phyloP scores from a whole-genome alignment of 139 green algal genomes.

The Zygnema cylindricum region DNA sequence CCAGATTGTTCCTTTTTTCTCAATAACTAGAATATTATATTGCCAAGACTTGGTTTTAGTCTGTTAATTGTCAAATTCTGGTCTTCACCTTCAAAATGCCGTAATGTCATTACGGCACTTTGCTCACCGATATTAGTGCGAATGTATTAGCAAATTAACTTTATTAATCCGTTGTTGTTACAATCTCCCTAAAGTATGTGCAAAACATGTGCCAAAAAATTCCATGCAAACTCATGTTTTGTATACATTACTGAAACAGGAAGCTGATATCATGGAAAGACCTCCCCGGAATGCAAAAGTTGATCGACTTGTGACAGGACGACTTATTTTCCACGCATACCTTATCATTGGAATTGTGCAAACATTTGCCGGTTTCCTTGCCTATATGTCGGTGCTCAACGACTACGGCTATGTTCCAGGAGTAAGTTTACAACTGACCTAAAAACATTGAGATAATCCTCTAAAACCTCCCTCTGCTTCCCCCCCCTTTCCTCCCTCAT shows the following conservation, averaged over 20 bases:
- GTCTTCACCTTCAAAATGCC: too few relatives aligned
- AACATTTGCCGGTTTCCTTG: conserved; percentile 74
- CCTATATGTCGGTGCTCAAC: conserved; percentile 80
- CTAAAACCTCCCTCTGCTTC: background rate
- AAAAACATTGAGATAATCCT: background rate
- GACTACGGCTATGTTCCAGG: conserved; percentile 80
- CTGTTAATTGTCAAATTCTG: too few relatives aligned
- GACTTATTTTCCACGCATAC: conserved; percentile 80
- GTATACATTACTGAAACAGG: conserved; percentile 51
- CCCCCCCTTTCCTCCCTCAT: background rate
- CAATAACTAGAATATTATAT: too few relatives aligned
- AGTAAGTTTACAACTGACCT: too few relatives aligned
- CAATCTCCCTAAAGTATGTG: too few relatives aligned
- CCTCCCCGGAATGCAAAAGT: conserved; percentile 71
- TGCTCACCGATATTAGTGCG: too few relatives aligned
- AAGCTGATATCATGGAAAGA: conserved; percentile 81
- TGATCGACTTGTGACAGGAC: conserved; percentile 74
- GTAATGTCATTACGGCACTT: too few relatives aligned
- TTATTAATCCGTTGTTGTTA: too few relatives aligned
- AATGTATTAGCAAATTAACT: too few relatives aligned
- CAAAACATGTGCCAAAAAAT: too few relatives aligned
- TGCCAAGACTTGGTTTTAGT: too few relatives aligned
- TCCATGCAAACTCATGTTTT: background rate
- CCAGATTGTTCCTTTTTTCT: too few relatives aligned
- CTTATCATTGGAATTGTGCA: conserved; percentile 76